A percentile compares a stretch with the other conserved stretches of the same genome.
Evolutionary conservation across 129 eudicot genomes (phyloP).

Genomic region (Cynara cardunculus): DNA sequence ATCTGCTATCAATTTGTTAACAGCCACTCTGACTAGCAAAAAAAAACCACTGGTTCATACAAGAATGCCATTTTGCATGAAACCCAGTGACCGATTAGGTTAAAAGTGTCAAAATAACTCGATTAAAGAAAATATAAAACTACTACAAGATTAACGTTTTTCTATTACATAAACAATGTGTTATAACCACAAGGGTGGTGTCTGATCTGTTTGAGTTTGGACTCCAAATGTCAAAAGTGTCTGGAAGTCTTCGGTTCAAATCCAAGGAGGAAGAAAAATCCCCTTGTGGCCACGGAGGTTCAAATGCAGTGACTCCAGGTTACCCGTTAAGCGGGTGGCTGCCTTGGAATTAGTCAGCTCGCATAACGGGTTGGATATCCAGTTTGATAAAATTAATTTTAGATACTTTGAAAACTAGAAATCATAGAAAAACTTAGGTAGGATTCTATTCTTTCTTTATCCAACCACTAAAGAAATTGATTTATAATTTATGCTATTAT

Average conservation of each 20-base stretch:
- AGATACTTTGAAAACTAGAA: constrained; percentile 3
- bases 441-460: constrained; percentile 38
- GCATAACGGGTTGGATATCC: no score
- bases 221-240: no score
- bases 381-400: neutral
- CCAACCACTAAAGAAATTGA: constrained; percentile 31
- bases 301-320: no score
- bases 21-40: no score
- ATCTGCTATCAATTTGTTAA: no score
- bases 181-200: no score
- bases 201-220: no score
- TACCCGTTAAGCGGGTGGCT: no score
- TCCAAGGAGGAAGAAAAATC: no score
- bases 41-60: neutral
- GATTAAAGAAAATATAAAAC: neutral
- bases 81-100: neutral
- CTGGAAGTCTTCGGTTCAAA: no score
- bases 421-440: constrained; percentile 21
- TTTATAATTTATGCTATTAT: constrained; percentile 25
- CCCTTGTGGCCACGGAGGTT: no score
- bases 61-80: neutral
- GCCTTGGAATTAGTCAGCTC: no score
- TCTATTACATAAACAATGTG: neutral
- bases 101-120: neutral
- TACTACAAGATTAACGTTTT: neutral